Percentiles rank a stretch among this genome's conserved stretches.
Evolutionary conservation across 768 basidiomycete species (phyloP).

Genomic region (Fistulinella prunicolor): DNA sequence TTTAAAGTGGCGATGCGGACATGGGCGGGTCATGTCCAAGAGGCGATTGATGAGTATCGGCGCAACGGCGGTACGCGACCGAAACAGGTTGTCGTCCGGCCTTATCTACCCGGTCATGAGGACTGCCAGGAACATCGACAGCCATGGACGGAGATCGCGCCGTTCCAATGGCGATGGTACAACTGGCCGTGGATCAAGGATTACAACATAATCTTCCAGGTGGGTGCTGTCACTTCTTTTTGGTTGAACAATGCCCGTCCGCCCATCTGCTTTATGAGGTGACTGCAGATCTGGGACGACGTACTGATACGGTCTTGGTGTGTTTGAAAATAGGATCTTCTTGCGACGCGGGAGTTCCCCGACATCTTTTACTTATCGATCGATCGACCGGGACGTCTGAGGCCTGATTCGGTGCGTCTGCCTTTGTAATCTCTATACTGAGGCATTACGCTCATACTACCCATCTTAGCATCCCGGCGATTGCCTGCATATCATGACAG

Average conservation of each 20-base stretch:
- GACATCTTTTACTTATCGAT: slow-evolving; percentile 59
- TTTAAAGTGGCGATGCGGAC: slow-evolving; percentile 54
- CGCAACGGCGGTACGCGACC: slow-evolving; percentile 24
- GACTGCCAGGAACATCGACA: slow-evolving; percentile 49
- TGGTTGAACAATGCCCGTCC: neutral
- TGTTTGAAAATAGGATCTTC: slow-evolving; percentile 35
- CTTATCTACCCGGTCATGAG: slow-evolving; percentile 66
- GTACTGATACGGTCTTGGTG: slow-evolving; percentile 5
- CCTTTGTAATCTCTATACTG: neutral
- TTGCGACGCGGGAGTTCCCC: slow-evolving; percentile 43
- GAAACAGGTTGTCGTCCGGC: slow-evolving; percentile 52
- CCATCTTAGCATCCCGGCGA: slow-evolving; percentile 39
- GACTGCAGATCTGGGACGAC: neutral
- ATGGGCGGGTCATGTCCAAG: slow-evolving; percentile 55
- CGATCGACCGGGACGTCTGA: slow-evolving; percentile 56
- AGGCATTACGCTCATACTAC: neutral
- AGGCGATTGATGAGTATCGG: slow-evolving; percentile 36
- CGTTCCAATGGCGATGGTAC: slow-evolving; percentile 49
- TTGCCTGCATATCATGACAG: slow-evolving; percentile 47
- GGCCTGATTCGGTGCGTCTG: slow-evolving; percentile 60
- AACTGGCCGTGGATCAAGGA: slow-evolving; percentile 64
- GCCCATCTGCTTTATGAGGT: neutral
- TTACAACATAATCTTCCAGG: slow-evolving; percentile 60
- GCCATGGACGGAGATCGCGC: slow-evolving; percentile 47
- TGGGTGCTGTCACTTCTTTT: slow-evolving; percentile 27